A percentile compares a stretch with the other conserved stretches of the same genome.
phyloP scores from a whole-genome alignment of 2,329 filamentous ascomycete species.

The Talaromyces sp. region DNA sequence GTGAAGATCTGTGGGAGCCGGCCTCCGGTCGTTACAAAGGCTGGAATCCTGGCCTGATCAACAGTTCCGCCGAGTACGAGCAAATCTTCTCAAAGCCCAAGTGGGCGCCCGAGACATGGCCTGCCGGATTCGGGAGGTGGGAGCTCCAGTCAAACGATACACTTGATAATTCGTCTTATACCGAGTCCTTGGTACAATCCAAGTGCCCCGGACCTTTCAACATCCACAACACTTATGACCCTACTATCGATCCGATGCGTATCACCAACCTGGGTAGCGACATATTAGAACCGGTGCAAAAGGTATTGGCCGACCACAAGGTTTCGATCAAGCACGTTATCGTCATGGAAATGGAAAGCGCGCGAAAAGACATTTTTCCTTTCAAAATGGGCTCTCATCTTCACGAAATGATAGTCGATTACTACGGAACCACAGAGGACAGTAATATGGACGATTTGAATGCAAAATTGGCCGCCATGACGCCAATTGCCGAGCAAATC shows the following conservation, averaged over 20 bases:
- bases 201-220: slow-evolving; percentile 2
- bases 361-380: slow-evolving; percentile 29
- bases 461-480: slow-evolving; percentile 20
- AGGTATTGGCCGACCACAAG: slow-evolving; percentile 19
- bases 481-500: slow-evolving; percentile 25
- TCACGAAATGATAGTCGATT: slow-evolving; percentile 21
- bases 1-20: slow-evolving; percentile 24
- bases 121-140: slow-evolving; percentile 25
- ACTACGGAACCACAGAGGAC: slow-evolving; percentile 16
- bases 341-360: slow-evolving; percentile 28
- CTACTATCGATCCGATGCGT: slow-evolving; percentile 24
- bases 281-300: slow-evolving; percentile 20
- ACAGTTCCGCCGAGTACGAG: slow-evolving; percentile 6
- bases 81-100: slow-evolving; percentile 9
- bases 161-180: not conserved
- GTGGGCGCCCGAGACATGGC: slow-evolving; percentile 22
- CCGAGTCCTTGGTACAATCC: not conserved
- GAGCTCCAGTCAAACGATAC: not conserved
- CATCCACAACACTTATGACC: slow-evolving; percentile 21
- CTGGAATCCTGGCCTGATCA: slow-evolving; percentile 22
- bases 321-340: slow-evolving; percentile 28
- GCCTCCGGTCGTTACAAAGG: slow-evolving; percentile 25
- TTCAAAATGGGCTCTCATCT: slow-evolving; percentile 23
- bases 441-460: slow-evolving; percentile 15
- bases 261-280: slow-evolving; percentile 27